Percentiles rank a stretch among this genome's conserved stretches.
phyloP scores from a whole-genome alignment of 345 rosid species.

The Dimocarpus longan region DNA sequence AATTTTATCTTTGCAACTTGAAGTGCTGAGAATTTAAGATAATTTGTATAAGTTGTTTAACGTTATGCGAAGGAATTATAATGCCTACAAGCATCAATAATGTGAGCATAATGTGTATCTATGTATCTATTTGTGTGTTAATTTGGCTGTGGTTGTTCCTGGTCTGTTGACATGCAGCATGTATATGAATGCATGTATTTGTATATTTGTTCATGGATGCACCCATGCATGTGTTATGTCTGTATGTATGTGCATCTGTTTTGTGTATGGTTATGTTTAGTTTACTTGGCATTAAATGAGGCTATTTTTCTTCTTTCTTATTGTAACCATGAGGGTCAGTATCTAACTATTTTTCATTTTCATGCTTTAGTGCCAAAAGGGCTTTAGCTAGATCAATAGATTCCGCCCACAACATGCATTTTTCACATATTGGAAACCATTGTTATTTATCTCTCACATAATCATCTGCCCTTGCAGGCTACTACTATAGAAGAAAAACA shows the following conservation, averaged over 20 bases:
- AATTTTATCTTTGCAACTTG: background rate
- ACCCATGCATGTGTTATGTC: background rate
- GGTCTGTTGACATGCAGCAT: background rate
- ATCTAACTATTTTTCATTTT: background rate
- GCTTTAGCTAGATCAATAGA: background rate
- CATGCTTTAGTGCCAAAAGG: background rate
- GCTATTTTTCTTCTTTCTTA: slow-evolving; percentile 2
- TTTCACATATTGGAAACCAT: slow-evolving; percentile 7
- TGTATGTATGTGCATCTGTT: background rate
- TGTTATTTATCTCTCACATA: background rate
- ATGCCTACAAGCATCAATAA: background rate
- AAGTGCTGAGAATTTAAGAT: background rate
- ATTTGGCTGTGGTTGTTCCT: background rate
- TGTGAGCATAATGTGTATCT: background rate
- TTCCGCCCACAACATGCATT: background rate
- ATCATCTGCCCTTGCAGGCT: slow-evolving; percentile 44
- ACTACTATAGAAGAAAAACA: slow-evolving; percentile 36
- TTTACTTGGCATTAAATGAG: background rate
- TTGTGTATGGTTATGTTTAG: background rate
- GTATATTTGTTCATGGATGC: too few species aligned
- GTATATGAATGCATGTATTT: background rate
- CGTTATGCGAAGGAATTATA: background rate
- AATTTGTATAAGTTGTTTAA: background rate
- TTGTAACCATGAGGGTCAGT: background rate
- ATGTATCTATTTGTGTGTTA: background rate